phyloP scores from a whole-genome alignment of 2,329 filamentous ascomycete genomes.

The Ramularia endophylla region DNA sequence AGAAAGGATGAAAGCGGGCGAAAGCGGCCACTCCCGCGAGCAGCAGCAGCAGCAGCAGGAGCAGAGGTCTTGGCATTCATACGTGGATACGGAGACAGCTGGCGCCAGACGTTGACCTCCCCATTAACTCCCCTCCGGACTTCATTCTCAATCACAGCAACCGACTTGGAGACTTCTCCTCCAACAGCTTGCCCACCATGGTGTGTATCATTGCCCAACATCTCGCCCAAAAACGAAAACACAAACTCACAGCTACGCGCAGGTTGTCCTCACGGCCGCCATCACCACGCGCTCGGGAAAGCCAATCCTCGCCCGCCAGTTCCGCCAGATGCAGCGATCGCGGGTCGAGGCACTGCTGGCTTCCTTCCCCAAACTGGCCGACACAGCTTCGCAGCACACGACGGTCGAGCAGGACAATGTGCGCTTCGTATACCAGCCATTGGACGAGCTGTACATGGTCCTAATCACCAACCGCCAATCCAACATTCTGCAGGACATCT shows the following conservation, averaged over 20 bases:
- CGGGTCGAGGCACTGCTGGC: conserved; percentile 94
- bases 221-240: neutral
- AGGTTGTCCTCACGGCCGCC: conserved; percentile 98
- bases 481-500: conserved; percentile 98
- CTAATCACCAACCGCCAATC: conserved; percentile 99
- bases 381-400: conserved; percentile 93
- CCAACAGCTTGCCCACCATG: conserved; percentile 19
- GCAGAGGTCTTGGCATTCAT: too few relatives aligned
- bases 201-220: conserved; percentile 15
- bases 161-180: too few relatives aligned
- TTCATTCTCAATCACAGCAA: too few relatives aligned
- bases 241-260: conserved; percentile 11
- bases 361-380: conserved; percentile 95
- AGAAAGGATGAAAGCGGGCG: too few relatives aligned
- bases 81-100: too few relatives aligned
- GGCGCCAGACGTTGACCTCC: too few relatives aligned
- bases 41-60: too few relatives aligned
- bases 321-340: conserved; percentile 94
- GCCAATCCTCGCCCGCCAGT: conserved; percentile 95
- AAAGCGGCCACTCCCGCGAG: too few relatives aligned
- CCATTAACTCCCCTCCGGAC: too few relatives aligned
- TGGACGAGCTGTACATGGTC: conserved; percentile 99
- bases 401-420: conserved; percentile 99
- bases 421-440: conserved; percentile 96
- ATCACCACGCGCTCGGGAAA: conserved; percentile 99